Evolutionary conservation across 2,329 filamentous ascomycete genomes (phyloP).

Genomic region (Aspergillus quadricinctus): DNA sequence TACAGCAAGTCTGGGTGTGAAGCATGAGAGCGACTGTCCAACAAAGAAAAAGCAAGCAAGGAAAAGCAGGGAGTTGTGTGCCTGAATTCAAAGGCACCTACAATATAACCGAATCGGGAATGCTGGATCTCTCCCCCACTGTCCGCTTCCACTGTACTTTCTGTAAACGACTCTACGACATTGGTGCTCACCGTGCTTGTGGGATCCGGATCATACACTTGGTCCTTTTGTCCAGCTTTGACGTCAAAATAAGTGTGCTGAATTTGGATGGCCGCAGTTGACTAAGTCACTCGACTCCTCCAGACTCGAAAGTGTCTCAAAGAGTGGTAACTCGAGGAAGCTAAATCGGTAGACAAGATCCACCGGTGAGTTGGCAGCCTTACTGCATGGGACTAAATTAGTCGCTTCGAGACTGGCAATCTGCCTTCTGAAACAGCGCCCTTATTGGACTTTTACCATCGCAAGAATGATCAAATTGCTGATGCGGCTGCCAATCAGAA

Average conservation of each 20-base stretch:
- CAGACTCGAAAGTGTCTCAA: background rate
- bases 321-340: background rate
- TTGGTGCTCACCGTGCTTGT: background rate
- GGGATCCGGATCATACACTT: background rate
- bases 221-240: background rate
- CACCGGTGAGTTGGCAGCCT: background rate
- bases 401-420: background rate
- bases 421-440: conserved; percentile 1
- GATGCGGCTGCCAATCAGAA: conserved; percentile 13
- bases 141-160: background rate
- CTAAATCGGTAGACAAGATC: background rate
- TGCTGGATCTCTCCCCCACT: background rate
- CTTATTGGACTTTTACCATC: conserved; percentile 14
- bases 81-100: conserved; percentile 8
- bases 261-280: background rate
- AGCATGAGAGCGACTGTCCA: background rate
- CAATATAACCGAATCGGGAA: background rate
- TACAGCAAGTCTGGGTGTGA: background rate
- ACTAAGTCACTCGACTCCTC: background rate
- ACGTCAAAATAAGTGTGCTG: background rate
- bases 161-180: background rate
- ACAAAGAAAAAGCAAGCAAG: conserved; percentile 5
- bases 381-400: background rate
- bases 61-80: background rate
- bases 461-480: conserved; percentile 5